These are phyloP conservation scores for Chlamydomonas sp. DNA, from an alignment of 139 green algal species.

Conservation along the genomic window DNA sequence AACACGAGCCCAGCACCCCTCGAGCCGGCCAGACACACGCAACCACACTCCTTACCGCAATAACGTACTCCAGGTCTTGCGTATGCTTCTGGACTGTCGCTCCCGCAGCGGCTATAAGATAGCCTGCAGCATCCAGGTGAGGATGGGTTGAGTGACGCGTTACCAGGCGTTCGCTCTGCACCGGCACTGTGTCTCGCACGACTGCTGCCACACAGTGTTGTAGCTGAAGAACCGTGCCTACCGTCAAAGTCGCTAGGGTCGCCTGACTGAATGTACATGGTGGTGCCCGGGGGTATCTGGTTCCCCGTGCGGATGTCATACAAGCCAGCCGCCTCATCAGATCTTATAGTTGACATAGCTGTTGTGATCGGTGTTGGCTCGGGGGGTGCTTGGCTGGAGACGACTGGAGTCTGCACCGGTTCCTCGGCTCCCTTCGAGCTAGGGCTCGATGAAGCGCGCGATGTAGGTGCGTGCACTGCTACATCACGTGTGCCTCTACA, in stretches of 20 bases:
- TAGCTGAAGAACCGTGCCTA: background rate
- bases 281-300: constrained; percentile 16
- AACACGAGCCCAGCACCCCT: background rate
- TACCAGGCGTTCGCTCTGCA: no score
- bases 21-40: background rate
- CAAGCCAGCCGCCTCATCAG: background rate
- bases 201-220: background rate
- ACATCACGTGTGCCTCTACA: no score
- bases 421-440: no score
- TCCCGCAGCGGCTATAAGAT: constrained; percentile 47
- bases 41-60: constrained; percentile 35
- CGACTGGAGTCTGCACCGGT: no score
- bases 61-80: constrained; percentile 30
- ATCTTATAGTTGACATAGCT: background rate
- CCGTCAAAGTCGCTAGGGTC: constrained; percentile 57
- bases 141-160: background rate
- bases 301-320: constrained; percentile 6
- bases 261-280: constrained; percentile 52
- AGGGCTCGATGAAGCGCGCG: no score
- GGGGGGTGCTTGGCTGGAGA: background rate
- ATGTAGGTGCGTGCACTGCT: no score
- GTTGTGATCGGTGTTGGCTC: background rate
- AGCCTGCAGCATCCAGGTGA: constrained; percentile 19
- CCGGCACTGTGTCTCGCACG: background rate
- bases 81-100: constrained; percentile 27